Evolutionary conservation across 305 asterid genomes (phyloP).

Genomic region (Stenogyne calaminthoides): DNA sequence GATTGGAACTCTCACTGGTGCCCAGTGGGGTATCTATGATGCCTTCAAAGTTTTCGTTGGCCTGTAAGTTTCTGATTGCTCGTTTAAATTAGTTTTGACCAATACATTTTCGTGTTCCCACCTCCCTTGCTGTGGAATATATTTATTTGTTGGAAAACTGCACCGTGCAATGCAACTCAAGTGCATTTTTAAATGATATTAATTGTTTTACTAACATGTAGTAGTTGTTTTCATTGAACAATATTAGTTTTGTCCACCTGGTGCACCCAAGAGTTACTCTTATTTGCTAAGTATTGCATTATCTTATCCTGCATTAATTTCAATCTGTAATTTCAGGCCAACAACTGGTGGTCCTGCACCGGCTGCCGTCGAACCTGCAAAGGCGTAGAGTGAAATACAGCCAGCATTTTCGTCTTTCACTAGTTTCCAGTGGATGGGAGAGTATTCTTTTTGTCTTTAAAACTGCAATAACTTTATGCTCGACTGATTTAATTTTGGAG

Average conservation of each 20-base stretch:
- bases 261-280: too few species aligned
- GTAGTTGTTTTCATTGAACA: too few species aligned
- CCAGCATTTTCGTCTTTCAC: not conserved
- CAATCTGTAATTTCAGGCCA: constrained; percentile 52
- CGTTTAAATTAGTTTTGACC: not conserved
- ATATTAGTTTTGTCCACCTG: too few species aligned
- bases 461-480: constrained; percentile 14
- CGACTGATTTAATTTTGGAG: constrained; percentile 26
- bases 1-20: constrained; percentile 96
- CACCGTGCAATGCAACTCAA: too few species aligned
- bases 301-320: constrained; percentile 17
- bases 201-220: too few species aligned
- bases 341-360: constrained; percentile 80
- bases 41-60: constrained; percentile 96
- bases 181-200: too few species aligned
- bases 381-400: constrained; percentile 43
- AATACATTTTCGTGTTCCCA: not conserved
- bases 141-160: too few species aligned
- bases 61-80: constrained; percentile 58
- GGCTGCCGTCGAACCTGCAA: constrained; percentile 40
- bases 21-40: constrained; percentile 96
- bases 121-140: not conserved
- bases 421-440: constrained; percentile 28
- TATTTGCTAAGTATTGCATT: not conserved
- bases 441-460: constrained; percentile 30